These are phyloP conservation scores for Blastocystis hominis DNA, from an alignment of 352 stramenopile species.

Conservation along the genomic window DNA sequence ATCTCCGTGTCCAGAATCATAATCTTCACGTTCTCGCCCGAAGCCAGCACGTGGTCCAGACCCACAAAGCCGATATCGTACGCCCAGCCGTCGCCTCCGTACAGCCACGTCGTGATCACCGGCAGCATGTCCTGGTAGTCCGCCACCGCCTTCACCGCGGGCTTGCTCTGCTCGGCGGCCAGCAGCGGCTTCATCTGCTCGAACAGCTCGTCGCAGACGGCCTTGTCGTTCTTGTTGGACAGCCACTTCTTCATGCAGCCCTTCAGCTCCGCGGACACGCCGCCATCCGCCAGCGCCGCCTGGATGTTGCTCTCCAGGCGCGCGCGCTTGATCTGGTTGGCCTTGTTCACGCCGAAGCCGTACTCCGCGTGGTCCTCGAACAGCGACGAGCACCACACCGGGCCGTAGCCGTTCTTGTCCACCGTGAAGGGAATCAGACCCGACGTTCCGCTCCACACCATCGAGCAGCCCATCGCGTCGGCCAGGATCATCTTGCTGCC, in stretches of 20 bases:
- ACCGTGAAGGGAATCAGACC: constrained; percentile 66
- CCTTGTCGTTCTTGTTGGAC: constrained; percentile 65
- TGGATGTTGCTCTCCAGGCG: constrained; percentile 63
- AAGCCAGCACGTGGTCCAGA: constrained; percentile 67
- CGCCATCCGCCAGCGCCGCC: constrained; percentile 3
- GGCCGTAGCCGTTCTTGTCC: constrained; percentile 60
- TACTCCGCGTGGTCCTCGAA: constrained; percentile 68
- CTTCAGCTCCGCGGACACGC: constrained; percentile 62
- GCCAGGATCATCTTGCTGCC: constrained; percentile 67
- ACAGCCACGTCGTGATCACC: constrained; percentile 67
- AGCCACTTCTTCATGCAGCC: constrained; percentile 66
- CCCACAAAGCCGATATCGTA: constrained; percentile 67
- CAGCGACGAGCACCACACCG: constrained; percentile 63
- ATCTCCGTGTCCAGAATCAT: constrained; percentile 67
- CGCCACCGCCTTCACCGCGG: too few relatives aligned
- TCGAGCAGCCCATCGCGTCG: constrained; percentile 66
- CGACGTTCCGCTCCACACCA: constrained; percentile 66
- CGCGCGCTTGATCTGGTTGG: constrained; percentile 64
- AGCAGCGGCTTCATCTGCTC: constrained; percentile 60
- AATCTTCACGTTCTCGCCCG: constrained; percentile 68
- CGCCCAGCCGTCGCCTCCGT: constrained; percentile 67
- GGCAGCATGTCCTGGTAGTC: too few relatives aligned
- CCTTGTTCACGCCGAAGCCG: constrained; percentile 56
- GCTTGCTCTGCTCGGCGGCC: constrained; percentile 38
- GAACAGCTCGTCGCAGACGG: constrained; percentile 64